Evolutionary conservation across 139 green algal genomes (phyloP).

Genomic region (Chlamydomonas sphaeroides): DNA sequence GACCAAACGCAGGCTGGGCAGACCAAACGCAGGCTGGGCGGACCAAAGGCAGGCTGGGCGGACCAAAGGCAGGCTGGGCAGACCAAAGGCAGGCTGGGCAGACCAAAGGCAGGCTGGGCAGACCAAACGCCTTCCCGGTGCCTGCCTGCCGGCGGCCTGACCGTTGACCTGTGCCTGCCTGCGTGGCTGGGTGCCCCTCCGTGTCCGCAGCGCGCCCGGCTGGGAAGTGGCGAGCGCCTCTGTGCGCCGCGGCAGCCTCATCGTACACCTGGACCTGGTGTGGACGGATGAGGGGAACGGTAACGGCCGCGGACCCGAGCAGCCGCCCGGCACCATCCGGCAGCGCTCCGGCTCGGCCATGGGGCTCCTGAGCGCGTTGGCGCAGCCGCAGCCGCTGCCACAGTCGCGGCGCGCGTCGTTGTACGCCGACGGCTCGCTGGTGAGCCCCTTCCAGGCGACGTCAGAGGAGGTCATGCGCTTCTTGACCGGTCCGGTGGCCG

Average conservation of each 20-base stretch:
- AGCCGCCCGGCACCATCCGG: not conserved
- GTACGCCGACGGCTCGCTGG: no score
- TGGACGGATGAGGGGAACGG: no score
- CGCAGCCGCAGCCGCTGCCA: no score
- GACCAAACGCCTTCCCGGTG: not conserved
- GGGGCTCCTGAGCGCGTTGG: not conserved
- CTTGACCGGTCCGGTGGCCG: no score
- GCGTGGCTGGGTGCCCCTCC: no score
- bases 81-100: not conserved
- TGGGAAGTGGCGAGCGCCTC: conserved; percentile 1
- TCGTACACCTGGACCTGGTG: conserved; percentile 24
- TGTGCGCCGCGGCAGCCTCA: conserved; percentile 10
- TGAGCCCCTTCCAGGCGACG: no score
- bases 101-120: not conserved
- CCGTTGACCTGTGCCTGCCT: not conserved
- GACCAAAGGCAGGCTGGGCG: no score
- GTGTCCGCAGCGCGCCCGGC: not conserved
- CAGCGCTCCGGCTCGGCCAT: not conserved
- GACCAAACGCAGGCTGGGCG: no score
- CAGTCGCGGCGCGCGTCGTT: no score
- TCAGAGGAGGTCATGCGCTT: not conserved
- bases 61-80: not conserved
- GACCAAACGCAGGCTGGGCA: not conserved
- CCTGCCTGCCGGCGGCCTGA: not conserved
- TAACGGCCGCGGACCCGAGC: no score